Evolutionary conservation across 2,329 filamentous ascomycete species (phyloP), one percentile per base, ranked within the genome.

Genomic region (Ceratocystis lukuohia): DNA sequence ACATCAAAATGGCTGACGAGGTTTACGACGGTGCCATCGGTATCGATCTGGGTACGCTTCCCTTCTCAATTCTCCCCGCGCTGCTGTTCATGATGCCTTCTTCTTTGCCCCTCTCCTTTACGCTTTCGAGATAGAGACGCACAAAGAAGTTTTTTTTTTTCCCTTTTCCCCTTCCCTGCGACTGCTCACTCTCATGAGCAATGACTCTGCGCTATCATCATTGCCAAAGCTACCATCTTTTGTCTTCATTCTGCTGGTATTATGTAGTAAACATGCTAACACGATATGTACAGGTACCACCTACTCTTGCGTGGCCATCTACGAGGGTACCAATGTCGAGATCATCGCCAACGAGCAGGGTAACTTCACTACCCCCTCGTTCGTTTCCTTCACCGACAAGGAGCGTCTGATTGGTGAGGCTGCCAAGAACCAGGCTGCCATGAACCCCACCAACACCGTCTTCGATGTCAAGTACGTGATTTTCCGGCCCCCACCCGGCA

Each of bases 301-400:
- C 80, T 99, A 99, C 87, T 97, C 94, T 76, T 99, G 94, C 81
- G 94, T 97, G 82, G 94, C 94, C 81, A 95, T 89, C 80, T 99
- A 97, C 82, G 94, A 97, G 82, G 94, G 94, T 79, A 93, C 85
- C 84, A 96, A 96, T 87, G 93, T 97, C 79, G 94, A 99, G 80
- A 99, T 99, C 85, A 96, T 97, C 79, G 93, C 93, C 88, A 97
- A 97, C 82, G 93, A 97, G 86, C 93, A 97, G 87, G 93, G 93
- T 85, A 92, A 86, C 82, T 96, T 96, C 82, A 97, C 94, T 76
- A 97, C 94, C 71, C 94, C 94, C 72, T 97, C 94, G 67, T 99
- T 96, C 84, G 94, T 99, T 77, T 96, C 91, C 74, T 99, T 99
- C 87, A 96, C 91, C 77, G 88, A 93, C 75, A 91, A 96, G 83